Base-by-base conservation (phyloP, 352 stramenopile genomes). In the Phytophthora crassamura region DNA sequence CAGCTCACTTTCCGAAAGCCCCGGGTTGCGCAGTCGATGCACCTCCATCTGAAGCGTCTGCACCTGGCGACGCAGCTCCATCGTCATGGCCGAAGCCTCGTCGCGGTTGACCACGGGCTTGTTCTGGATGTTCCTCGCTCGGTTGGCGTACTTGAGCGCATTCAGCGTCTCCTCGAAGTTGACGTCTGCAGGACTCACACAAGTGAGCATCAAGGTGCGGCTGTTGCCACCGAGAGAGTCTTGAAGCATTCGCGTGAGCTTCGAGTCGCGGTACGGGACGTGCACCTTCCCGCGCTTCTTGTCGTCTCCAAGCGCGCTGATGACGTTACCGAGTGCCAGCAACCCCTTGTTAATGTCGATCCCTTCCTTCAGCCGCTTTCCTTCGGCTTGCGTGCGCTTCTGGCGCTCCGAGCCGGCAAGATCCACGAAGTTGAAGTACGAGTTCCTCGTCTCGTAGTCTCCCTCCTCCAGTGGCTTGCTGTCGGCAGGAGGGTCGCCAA, bases 261-360 rank as follows among this genome's bases (percentile, higher is more conserved):
- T 98, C 5, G 90, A 98, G 72, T 98, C 94, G 34, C 95, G 90
- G 58, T 98, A 98, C 4, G 94, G 95, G 6, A 98, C 88, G 61
- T 98, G 96, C 5, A 97, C 88, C 70, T 87, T 80, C 77, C 94
- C 84, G 80, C 94, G 69, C 59, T 96, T 96, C 46, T 90, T 91
- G 42, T 96, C 85, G 42, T 98, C 93, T 16, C 93, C 95, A 7
- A 99, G 76, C 8, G 96, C 95, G 64, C 97, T 98, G 61, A 99
- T 99, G 28, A 99, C 97, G 67, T 99, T 99, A 4, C 97, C 97
- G 15, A 99, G 85, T 8, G 95, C 96, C 14, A 99, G 80, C 18
- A 99, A 82, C 4, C 97, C 97, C 74, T 98, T 97, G 82, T 99
- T 99, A 75, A 99, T 99, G 67, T 99, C 90, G 42, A 99, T 99